phyloP scores from a whole-genome alignment of 1,139 yeast species.

The Yamadazyma triangularis region DNA sequence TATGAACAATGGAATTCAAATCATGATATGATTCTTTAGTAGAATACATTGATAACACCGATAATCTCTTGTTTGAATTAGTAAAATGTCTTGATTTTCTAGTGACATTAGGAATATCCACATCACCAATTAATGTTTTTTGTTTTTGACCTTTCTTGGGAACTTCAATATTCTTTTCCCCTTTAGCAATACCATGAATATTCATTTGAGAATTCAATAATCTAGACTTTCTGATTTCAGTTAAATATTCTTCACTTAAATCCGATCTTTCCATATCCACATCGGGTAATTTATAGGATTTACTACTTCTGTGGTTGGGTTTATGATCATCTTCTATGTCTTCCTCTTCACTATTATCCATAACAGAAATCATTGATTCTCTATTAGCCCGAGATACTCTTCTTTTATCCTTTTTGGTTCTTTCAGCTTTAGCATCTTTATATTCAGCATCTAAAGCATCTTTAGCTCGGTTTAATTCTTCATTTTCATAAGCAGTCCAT shows the following conservation, averaged over 20 bases:
- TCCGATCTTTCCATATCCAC: slow-evolving; percentile 34
- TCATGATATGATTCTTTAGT: slow-evolving; percentile 63
- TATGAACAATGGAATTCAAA: slow-evolving; percentile 48
- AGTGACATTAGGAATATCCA: slow-evolving; percentile 65
- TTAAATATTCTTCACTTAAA: slow-evolving; percentile 42
- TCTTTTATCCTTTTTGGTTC: slow-evolving; percentile 25
- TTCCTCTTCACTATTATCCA: slow-evolving; percentile 21
- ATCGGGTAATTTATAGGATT: slow-evolving; percentile 29
- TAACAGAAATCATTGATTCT: slow-evolving; percentile 38
- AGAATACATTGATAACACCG: slow-evolving; percentile 66
- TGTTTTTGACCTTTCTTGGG: slow-evolving; percentile 16
- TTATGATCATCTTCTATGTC: slow-evolving; percentile 10
- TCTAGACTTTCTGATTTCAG: slow-evolving; percentile 42
- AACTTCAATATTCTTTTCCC: slow-evolving; percentile 13
- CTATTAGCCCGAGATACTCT: slow-evolving; percentile 15
- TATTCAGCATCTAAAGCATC: slow-evolving; percentile 40
- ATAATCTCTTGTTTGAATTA: slow-evolving; percentile 59
- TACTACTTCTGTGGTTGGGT: slow-evolving; percentile 12
- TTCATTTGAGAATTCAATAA: slow-evolving; percentile 41
- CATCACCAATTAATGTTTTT: slow-evolving; percentile 50
- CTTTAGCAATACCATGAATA: slow-evolving; percentile 24
- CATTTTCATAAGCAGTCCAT: slow-evolving; percentile 46
- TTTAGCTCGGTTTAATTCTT: slow-evolving; percentile 44
- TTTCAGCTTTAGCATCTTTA: slow-evolving; percentile 10
- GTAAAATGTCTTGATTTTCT: slow-evolving; percentile 63